Evolutionary conservation across 371 early-diverging fungal genomes (phyloP), one percentile per base, ranked within the genome.

Genomic region (Mucor saturninus): DNA sequence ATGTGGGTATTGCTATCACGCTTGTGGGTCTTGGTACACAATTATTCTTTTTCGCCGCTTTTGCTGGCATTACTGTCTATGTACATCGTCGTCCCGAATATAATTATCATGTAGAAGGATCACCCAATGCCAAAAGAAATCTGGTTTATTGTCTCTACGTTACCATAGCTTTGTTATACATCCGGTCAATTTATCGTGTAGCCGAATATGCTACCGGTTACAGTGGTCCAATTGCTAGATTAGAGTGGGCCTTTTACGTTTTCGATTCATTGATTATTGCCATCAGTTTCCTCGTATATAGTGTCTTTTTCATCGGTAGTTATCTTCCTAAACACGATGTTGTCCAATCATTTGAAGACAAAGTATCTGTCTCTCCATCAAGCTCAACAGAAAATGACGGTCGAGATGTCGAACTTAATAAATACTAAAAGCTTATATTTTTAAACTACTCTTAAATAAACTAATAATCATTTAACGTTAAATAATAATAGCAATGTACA

Each of bases 241-340:
- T 50, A 10, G 66, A 66, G 21, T 66, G 66, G 66, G 61, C 66
- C n/a, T 66, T 66, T n/a, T 66, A 66, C 30, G 66, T 61, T 1
- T 66, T 66, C 51, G 66, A 66, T 46, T 43, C 56, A 7, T 8
- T 66, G 9, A 45, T 45, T 2, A 61, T 66, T 9, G 40, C 46
- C 2, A 15, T 61, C 5, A 51, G 52, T 14, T 66, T 66, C 26
- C 5, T 61, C 4, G 55, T 43, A 8, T 43, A 52, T 30, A 42
- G 15, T 32, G 31, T 60, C 11, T 28, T 60, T 26, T 52, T 52
- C 42, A 60, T 60, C 21, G 60, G 60, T 2, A 32, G 31, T 13
- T 60, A 60, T 31, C 42, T 60, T 21, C 53, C 53, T 3, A 50
- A 49, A 37, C 4, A 26, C 40, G 31, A 35, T 14, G 50, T n/a